Base-by-base conservation (phyloP, 768 basidiomycete species). In the Tylopilus sp. region DNA sequence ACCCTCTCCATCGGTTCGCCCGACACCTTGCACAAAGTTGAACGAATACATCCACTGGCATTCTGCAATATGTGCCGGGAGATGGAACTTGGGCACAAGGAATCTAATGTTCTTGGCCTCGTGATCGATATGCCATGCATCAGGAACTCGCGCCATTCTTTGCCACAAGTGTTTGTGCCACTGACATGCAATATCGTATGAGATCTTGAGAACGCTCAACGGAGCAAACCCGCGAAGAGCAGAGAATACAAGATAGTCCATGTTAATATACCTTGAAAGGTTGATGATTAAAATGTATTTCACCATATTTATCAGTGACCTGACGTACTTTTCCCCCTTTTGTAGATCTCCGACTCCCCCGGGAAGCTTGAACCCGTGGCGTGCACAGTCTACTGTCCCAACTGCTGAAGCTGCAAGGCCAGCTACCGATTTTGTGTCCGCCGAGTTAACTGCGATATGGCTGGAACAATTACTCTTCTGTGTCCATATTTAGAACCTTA, bases 111-210 rank as follows among this genome's bases (percentile, higher is more conserved):
- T 8, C 14, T n/a, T 42, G 12, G 28, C n/a, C n/a, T n/a, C n/a
- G 36, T n/a, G 16, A 37, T 14, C 8, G 16, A 37, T 8, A 4
- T 37, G 36, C 36, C 17, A n/a, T 14, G 4, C 7, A 4, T 4
- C 2, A 3, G 45, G 50, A 1, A 55, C 21, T 2, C 16, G 34
- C 25, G 8, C 1, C 51, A 60, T 60, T 2, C 33, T 26, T 6
- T 40, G 24, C 47, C 38, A 53, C 0, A 65, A n/a, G 17, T 59
- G 34, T 4, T 17, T 17, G 0, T 6, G 28, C 52, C 54, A 64
- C 30, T 62, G 61, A 22, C 57, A 64, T 0, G 37, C 43, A 14
- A 64, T 61, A 37, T 63, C 51, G 17, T 64, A 63, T 1, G 59
- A 58, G 2, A 64, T 25, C 2, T 59, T 59, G 4, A n/a, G n/a